Evolutionary conservation across 495 filamentous ascomycete genomes (phyloP).

Genomic region (Eremomyces bilateralis): DNA sequence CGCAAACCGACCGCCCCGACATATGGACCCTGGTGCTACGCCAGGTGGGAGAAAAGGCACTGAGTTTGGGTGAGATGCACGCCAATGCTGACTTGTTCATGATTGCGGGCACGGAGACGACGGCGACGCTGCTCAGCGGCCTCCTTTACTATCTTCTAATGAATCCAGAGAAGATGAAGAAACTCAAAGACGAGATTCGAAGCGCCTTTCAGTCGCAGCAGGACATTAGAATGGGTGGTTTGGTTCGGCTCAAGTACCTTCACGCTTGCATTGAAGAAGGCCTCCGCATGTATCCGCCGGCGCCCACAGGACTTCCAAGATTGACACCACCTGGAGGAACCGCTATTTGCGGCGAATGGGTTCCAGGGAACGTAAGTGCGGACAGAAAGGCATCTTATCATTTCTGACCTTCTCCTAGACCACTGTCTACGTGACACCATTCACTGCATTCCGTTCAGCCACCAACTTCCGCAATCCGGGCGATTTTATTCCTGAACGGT

Average conservation of each 20-base stretch:
- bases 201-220: constrained; percentile 2
- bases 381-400: constrained; percentile 1
- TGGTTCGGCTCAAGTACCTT: constrained; percentile 4
- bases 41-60: neutral
- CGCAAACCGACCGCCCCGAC: neutral
- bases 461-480: constrained; percentile 8
- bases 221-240: constrained; percentile 2
- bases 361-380: constrained; percentile 7
- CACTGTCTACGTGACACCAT: constrained; percentile 2
- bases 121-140: constrained; percentile 7
- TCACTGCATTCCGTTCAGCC: constrained; percentile 6
- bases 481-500: constrained; percentile 7
- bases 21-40: neutral
- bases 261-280: constrained; percentile 9
- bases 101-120: constrained; percentile 5
- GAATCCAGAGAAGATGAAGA: constrained; percentile 3
- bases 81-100: neutral
- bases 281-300: constrained; percentile 8
- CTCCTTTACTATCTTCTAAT: constrained; percentile 4
- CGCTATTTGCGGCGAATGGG: constrained; percentile 4
- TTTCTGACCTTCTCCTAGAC: no score
- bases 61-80: constrained; percentile 1
- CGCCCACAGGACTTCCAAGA: constrained; percentile 3
- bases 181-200: constrained; percentile 6
- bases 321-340: constrained; percentile 1